Percentiles rank a stretch among this genome's conserved stretches.
Evolutionary conservation across 208 protist species (phyloP).

Genomic region (Trypanosoma cruzi): DNA sequence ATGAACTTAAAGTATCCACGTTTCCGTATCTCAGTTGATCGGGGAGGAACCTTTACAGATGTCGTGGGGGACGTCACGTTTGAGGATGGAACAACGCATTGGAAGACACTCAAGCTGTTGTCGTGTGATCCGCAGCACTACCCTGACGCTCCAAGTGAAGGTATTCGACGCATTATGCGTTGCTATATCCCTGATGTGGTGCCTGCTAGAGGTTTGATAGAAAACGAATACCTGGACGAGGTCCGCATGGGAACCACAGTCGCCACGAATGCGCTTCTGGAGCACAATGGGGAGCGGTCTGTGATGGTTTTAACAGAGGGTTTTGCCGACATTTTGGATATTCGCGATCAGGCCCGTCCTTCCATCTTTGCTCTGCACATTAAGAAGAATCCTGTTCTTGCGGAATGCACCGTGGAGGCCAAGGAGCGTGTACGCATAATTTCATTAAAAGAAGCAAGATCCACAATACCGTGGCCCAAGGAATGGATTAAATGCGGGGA

Average conservation of each 20-base stretch:
- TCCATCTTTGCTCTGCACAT: slow-evolving; percentile 95
- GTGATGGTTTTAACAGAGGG: slow-evolving; percentile 93
- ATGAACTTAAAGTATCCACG: slow-evolving; percentile 28
- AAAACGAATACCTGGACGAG: slow-evolving; percentile 78
- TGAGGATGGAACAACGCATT: slow-evolving; percentile 25
- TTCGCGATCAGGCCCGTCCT: slow-evolving; percentile 93
- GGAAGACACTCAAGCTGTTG: slow-evolving; percentile 92
- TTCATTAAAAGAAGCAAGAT: slow-evolving; percentile 35
- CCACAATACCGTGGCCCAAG: slow-evolving; percentile 21
- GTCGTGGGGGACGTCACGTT: slow-evolving; percentile 81
- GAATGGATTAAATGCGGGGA: slow-evolving; percentile 71
- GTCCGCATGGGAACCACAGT: slow-evolving; percentile 97
- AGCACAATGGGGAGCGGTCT: slow-evolving; percentile 93
- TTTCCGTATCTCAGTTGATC: slow-evolving; percentile 90
- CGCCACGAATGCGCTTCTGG: slow-evolving; percentile 96
- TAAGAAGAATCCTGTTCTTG: slow-evolving; percentile 83
- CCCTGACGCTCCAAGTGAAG: slow-evolving; percentile 94
- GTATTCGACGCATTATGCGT: slow-evolving; percentile 92
- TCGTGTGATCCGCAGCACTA: slow-evolving; percentile 95
- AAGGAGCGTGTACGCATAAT: slow-evolving; percentile 89
- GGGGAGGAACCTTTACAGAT: slow-evolving; percentile 96
- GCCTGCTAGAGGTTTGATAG: slow-evolving; percentile 42
- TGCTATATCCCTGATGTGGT: slow-evolving; percentile 38
- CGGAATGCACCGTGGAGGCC: slow-evolving; percentile 79
- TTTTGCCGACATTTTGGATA: slow-evolving; percentile 94